phyloP scores from a whole-genome alignment of 2,329 filamentous ascomycete genomes.

The Knoxdaviesia capensis region DNA sequence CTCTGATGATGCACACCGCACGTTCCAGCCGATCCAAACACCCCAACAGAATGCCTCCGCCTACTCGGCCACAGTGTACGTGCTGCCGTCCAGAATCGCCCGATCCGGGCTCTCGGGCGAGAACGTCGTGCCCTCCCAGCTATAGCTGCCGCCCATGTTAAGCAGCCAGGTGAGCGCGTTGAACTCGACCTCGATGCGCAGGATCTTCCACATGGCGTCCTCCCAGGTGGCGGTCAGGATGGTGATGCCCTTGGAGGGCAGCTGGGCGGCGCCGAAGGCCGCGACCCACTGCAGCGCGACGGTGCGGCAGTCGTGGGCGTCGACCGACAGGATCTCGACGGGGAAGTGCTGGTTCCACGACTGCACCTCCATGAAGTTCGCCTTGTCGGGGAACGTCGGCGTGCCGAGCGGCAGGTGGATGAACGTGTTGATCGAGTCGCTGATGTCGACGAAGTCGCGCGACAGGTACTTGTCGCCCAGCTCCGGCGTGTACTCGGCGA shows the following conservation, averaged over 20 bases:
- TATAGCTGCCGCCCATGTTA: slow-evolving; percentile 13
- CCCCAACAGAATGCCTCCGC: too few species aligned
- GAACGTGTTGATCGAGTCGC: slow-evolving; percentile 15
- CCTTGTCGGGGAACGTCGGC: slow-evolving; percentile 13
- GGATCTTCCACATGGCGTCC: slow-evolving; percentile 11
- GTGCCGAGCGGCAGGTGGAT: slow-evolving; percentile 11
- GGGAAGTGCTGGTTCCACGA: slow-evolving; percentile 11
- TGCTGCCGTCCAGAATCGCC: neutral
- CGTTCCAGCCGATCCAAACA: too few species aligned
- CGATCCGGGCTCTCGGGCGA: neutral
- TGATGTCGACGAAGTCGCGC: slow-evolving; percentile 11
- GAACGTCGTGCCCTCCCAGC: slow-evolving; percentile 8
- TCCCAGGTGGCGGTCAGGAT: slow-evolving; percentile 11
- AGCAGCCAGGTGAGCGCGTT: slow-evolving; percentile 12
- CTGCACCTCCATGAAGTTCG: slow-evolving; percentile 13
- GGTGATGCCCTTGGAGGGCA: slow-evolving; percentile 12
- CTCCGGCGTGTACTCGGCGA: slow-evolving; percentile 11
- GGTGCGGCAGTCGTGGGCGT: slow-evolving; percentile 11
- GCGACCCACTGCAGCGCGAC: slow-evolving; percentile 12
- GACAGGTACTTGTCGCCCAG: slow-evolving; percentile 12
- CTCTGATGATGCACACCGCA: too few species aligned
- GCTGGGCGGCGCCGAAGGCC: slow-evolving; percentile 11
- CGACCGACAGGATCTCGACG: slow-evolving; percentile 10
- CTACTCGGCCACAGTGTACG: too few species aligned
- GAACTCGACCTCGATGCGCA: slow-evolving; percentile 12